Percentiles rank a stretch among this genome's conserved stretches.
These are phyloP conservation scores for Euryodendron excelsum DNA, from an alignment of 148 eudicot species.

Conservation along the genomic window DNA sequence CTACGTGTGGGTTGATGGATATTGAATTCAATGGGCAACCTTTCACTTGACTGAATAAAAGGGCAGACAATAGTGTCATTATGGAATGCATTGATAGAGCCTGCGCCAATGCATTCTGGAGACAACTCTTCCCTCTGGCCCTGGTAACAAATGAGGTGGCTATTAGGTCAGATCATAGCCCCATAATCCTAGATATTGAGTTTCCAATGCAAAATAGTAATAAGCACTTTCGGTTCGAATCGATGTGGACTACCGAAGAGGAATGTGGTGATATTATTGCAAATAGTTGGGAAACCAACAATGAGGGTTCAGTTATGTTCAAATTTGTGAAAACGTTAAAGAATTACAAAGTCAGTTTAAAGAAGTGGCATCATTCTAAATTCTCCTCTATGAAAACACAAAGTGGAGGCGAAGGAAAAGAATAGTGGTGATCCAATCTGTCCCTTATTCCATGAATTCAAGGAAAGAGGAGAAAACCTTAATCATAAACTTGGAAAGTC, in stretches of 20 bases:
- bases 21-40: background rate
- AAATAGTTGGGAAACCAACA: too few relatives aligned
- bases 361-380: too few relatives aligned
- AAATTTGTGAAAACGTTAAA: too few relatives aligned
- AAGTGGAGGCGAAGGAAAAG: too few relatives aligned
- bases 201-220: background rate
- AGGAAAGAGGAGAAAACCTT: too few relatives aligned
- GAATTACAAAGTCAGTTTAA: too few relatives aligned
- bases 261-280: background rate
- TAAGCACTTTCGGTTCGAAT: background rate
- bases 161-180: background rate
- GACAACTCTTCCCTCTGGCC: background rate
- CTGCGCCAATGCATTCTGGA: background rate
- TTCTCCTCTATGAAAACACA: too few relatives aligned
- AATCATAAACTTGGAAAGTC: too few relatives aligned
- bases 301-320: too few relatives aligned
- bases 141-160: background rate
- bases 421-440: too few relatives aligned
- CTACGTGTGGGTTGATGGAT: background rate
- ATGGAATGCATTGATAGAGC: background rate
- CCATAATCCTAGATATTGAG: background rate
- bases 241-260: accelerated
- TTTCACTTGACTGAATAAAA: background rate
- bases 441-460: too few relatives aligned
- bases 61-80: background rate